phyloP scores from a whole-genome alignment of 768 basidiomycete species.

The Suillus luteus region DNA sequence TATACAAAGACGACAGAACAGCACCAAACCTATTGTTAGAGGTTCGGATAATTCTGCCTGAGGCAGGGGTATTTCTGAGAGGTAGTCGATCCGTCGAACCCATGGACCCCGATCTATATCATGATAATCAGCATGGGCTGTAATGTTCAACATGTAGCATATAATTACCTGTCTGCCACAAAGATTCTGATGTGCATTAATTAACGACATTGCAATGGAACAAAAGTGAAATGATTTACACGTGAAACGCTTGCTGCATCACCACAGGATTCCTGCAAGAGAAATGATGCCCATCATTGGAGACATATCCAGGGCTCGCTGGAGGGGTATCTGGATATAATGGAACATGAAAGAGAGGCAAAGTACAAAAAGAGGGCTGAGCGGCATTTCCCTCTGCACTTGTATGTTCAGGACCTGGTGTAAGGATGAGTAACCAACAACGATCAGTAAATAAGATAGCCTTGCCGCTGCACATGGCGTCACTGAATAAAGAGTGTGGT shows the following conservation, averaged over 20 bases:
- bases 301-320: constrained; percentile 46
- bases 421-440: not conserved
- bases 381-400: constrained; percentile 38
- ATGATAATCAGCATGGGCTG: not conserved
- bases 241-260: constrained; percentile 57
- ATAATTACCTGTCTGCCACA: constrained; percentile 48
- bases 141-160: not conserved
- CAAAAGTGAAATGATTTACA: constrained; percentile 40
- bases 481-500: constrained; percentile 32
- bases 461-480: constrained; percentile 52
- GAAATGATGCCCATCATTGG: constrained; percentile 58
- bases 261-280: constrained; percentile 53
- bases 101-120: constrained; percentile 28
- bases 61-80: constrained; percentile 38
- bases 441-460: not conserved
- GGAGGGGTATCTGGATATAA: constrained; percentile 28
- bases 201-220: not conserved
- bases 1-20: constrained; percentile 54
- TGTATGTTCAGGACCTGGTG: constrained; percentile 52
- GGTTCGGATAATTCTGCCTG: constrained; percentile 36
- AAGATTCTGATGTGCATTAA: constrained; percentile 42
- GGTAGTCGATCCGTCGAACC: not conserved
- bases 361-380: constrained; percentile 53
- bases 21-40: constrained; percentile 57
- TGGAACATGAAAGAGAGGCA: constrained; percentile 54